Evolutionary conservation across 192 early-diverging fungal species (phyloP), one percentile per base, ranked within the genome.

Genomic region (Pecoramyces ruminantium): DNA sequence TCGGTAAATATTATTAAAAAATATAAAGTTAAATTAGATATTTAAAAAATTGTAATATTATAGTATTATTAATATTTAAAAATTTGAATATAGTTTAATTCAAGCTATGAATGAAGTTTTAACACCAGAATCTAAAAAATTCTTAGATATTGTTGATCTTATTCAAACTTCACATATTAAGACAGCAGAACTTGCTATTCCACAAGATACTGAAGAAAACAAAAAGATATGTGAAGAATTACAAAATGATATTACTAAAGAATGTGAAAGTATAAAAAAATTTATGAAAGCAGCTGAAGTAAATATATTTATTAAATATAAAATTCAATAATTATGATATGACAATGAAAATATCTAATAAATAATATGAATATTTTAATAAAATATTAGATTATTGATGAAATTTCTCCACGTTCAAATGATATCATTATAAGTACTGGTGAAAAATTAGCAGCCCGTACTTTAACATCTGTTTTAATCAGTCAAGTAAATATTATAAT

Each of bases 371-470:
- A 34, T 34, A 34, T 34, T 11, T 6, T n/a, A n/a, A n/a, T n/a
- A 34, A 6, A 34, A 34, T 6, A 34, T 34, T 34, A 34, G 30
- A 34, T 34, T 34, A 34, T 99, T 84, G 94, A 95, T 79, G 98
- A 99, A 84, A 94, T 99, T 14, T 97, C 97, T 29, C 96, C 98
- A 81, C 92, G 95, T 83, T 98, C 97, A 38, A 88, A 92, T 80
- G 98, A 99, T 86, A 92, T 96, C 81, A 97, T 99, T 67, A 92
- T 99, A 80, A 93, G 94, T 29, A 91, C 91, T 9, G 98, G 98
- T 81, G 98, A 99, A 86, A 96, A 94, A 83, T 88, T 99, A 15
- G 93, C 97, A 1, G 96, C 97, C 78, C 89, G 93, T 79, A 94
- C 96, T 78, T 95, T 98, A 28, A 89, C 96, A 5, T 92, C 93